Base-by-base conservation (phyloP, 805 yeast species). In the Ogataea parapolymorpha region DNA sequence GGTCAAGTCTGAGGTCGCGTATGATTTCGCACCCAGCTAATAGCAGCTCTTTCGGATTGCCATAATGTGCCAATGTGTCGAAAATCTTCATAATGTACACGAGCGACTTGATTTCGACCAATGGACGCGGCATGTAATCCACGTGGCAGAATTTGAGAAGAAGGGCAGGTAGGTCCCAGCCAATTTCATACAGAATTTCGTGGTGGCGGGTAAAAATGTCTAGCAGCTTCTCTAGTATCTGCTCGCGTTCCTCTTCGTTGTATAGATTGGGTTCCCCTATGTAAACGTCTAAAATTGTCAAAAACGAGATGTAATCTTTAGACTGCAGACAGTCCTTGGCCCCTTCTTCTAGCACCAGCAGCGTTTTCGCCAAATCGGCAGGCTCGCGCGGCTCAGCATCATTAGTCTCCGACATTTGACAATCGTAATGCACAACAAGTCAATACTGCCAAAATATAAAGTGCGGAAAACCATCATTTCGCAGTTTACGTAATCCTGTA, bases 111-210 rank as follows among this genome's bases (percentile, higher is more conserved):
- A 18, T n/a, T 10, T 31, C 33, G 14, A 31, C 24, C 7, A 31
- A 16, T 12, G 15, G 9, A 4, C 17, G 15, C 5, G 33, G 34
- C 13, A 2, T 14, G 15, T 18, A 15, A 8, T 27, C 25, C 6
- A 55, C 39, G 9, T 66, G 66, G n/a, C 82, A 57, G 57, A 72
- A 85, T 8, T 70, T 68, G 32, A 87, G 54, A 6, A 90, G 50
- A 37, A 85, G 62, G 24, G 72, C 73, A 1, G 96, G 96, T n/a
- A 90, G 57, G 60, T 90, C 97, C 97, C 97, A 90, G 2, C 95
- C 95, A 45, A 89, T 78, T 50, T 82, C 84, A 32, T 73, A 69
- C 0, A 80, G 67, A 23, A 87, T 61, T 9, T 71, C 72, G 13
- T 70, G 67, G 55, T 83, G 59, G 0, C 56, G 61, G 9, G 55